Evolutionary conservation across 2,329 filamentous ascomycete species (phyloP).

Genomic region (Cercospora zeina): DNA sequence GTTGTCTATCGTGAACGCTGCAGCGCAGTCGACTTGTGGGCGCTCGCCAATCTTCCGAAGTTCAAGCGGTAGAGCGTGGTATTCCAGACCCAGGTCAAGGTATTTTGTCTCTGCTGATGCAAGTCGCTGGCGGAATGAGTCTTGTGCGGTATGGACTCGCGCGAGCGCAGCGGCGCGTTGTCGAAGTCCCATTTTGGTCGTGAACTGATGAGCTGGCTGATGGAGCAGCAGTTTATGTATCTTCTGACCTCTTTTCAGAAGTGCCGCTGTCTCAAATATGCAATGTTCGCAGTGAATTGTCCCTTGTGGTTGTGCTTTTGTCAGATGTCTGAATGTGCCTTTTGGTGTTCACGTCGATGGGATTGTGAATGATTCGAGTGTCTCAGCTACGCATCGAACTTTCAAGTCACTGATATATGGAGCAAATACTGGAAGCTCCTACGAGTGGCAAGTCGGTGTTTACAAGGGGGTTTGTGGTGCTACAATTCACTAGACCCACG

Average conservation of each 20-base stretch:
- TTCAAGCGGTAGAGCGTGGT: slow-evolving; percentile 20
- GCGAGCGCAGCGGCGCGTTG: neutral
- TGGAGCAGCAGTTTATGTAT: slow-evolving; percentile 1
- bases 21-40: slow-evolving; percentile 8
- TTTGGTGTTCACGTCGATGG: neutral
- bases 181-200: slow-evolving; percentile 6
- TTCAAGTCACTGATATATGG: neutral
- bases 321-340: neutral
- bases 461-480: neutral
- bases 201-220: neutral
- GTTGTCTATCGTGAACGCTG: slow-evolving; percentile 1
- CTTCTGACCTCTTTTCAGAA: neutral
- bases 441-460: slow-evolving; percentile 2
- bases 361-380: neutral
- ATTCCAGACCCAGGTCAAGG: slow-evolving; percentile 20
- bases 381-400: neutral
- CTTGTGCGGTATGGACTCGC: neutral
- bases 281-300: neutral
- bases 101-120: slow-evolving; percentile 15
- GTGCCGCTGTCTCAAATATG: neutral
- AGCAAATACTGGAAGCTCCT: neutral
- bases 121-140: slow-evolving; percentile 7
- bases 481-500: neutral
- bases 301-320: neutral
- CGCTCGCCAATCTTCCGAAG: neutral